A percentile compares a stretch with the other conserved stretches of the same genome.
Evolutionary conservation across 306 rosid genomes (phyloP).

Genomic region (Herpetospermum pedunculosum): DNA sequence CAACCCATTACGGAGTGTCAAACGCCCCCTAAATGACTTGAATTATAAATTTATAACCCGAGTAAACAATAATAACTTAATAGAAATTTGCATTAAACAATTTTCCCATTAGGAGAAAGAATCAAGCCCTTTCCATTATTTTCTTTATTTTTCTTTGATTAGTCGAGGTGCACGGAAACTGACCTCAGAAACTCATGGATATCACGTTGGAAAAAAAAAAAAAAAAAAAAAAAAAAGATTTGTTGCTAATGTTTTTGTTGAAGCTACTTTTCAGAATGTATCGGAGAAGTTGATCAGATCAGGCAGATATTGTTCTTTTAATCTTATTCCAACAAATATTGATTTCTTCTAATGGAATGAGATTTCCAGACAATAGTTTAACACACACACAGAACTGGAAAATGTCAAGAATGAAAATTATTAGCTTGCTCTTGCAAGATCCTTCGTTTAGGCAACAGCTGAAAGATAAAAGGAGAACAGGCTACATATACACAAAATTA

Average conservation of each 20-base stretch:
- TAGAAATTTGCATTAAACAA: neutral
- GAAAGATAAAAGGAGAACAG: neutral
- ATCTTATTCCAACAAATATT: neutral
- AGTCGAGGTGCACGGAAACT: no score
- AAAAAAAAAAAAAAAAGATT: no score
- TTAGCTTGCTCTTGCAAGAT: conserved; percentile 1
- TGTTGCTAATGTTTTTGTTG: neutral
- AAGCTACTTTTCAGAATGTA: neutral
- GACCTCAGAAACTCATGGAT: no score
- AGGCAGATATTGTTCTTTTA: neutral
- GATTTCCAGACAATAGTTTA: neutral
- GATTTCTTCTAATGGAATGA: neutral
- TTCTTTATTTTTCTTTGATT: neutral
- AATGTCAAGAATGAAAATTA: neutral
- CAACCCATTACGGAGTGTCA: no score
- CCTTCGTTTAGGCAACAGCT: neutral
- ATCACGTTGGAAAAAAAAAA: no score
- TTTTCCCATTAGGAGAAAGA: neutral
- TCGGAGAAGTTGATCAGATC: neutral
- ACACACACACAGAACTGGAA: neutral
- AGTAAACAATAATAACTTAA: neutral
- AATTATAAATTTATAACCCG: neutral
- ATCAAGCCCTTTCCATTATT: neutral
- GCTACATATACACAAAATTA: conserved; percentile 1
- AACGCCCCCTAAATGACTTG: no score